phyloP scores from a whole-genome alignment of 352 stramenopile genomes.

The Pythium monospermum region DNA sequence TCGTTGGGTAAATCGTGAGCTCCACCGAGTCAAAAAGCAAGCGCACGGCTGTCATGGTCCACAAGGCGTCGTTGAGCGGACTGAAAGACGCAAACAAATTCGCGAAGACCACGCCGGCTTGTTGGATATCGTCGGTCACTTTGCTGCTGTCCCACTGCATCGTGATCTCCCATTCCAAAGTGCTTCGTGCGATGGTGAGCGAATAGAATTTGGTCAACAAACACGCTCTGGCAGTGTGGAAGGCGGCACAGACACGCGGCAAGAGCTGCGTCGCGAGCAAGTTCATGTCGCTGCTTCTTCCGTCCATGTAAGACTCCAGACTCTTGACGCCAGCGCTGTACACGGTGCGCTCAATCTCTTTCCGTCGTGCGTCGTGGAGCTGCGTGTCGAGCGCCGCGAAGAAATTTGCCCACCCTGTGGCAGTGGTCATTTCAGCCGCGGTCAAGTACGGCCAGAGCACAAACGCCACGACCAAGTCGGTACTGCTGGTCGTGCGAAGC shows the following conservation, averaged over 20 bases:
- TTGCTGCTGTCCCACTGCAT: too few species aligned
- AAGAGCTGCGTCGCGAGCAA: conserved; percentile 1
- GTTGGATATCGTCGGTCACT: background rate
- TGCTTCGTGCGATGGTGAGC: background rate
- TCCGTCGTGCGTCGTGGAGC: background rate
- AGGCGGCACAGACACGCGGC: background rate
- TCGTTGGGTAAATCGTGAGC: background rate
- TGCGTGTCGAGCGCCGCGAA: background rate
- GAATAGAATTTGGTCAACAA: conserved; percentile 2
- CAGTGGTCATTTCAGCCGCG: background rate
- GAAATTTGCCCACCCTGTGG: background rate
- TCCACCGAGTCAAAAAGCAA: conserved; percentile 5
- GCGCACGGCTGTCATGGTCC: background rate
- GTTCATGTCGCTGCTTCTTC: conserved; percentile 1
- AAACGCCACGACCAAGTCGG: background rate
- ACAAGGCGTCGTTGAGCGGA: conserved; percentile 1
- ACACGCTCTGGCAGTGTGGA: background rate
- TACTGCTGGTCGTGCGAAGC: background rate
- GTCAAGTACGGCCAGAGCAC: conserved; percentile 6
- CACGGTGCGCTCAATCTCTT: background rate
- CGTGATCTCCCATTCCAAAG: background rate
- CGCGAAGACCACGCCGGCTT: background rate
- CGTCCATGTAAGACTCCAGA: conserved; percentile 7
- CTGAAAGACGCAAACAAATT: background rate
- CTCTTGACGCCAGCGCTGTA: background rate